Base-by-base conservation (phyloP, 768 basidiomycete species). In the Hypholoma fasciculare region DNA sequence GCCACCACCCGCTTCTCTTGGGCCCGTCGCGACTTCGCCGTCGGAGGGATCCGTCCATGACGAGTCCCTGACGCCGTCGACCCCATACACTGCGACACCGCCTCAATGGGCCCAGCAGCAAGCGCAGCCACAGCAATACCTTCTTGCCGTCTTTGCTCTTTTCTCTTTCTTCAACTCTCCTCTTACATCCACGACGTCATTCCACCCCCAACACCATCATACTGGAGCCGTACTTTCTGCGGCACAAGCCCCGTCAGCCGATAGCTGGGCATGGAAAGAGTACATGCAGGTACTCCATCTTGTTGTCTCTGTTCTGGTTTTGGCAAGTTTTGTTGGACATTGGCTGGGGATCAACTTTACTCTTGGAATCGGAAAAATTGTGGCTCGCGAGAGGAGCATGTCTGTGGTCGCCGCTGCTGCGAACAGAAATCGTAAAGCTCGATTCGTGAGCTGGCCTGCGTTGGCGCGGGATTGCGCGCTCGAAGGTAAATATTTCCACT, bases 131-230 rank as follows among this genome's bases (percentile, higher is more conserved):
- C 79, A 76, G 23, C 90, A 92, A 60, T 92, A 89, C 69, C 85
- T 94, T 52, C 83, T 94, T 48, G 91, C 90, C 26, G 85, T 85
- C 26, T 94, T 94, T 65, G 89, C 90, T 0, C 78, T 94, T 54
- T 92, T 94, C 74, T 92, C 90, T 0, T 89, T 94, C 74, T 90
- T 92, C 77, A 92, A 90, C 64, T 89, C 87, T 0, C 86, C 89
- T 2, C 69, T 90, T 16, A 79, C 86, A 0, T 76, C 82, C 1
- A 71, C 72, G 3, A 71, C 74, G 9, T 61, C 78, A 0, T 70
- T 54, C 68, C 20, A 51, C 70, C 3, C 69, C 16, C 47, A 70
- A 30, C 82, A 87, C 51, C 74, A 78, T 0, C 86, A 88, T 58
- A 76, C 82, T 12, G 90, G 89, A 6, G 72, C 77, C 7, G 85